Evolutionary conservation across 192 early-diverging fungal species (phyloP).

Genomic region (Coemansia sp.): DNA sequence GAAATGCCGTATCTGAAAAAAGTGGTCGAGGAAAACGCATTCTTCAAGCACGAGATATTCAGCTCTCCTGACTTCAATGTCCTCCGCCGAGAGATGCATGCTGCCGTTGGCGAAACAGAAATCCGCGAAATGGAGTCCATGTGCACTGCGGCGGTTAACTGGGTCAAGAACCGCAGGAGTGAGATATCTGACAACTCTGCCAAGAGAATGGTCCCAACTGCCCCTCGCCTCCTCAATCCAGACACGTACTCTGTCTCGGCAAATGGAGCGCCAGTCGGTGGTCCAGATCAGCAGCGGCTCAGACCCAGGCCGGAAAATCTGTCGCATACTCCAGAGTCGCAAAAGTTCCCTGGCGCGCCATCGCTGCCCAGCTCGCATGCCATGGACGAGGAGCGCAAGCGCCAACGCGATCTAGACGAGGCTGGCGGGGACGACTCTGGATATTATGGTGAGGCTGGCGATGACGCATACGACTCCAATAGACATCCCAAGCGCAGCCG

Average conservation of each 20-base stretch:
- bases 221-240: conserved; percentile 12
- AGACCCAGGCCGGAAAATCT: background rate
- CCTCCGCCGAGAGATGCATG: conserved; percentile 31
- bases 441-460: background rate
- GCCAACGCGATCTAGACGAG: background rate
- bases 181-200: conserved; percentile 15
- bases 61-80: conserved; percentile 23
- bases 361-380: background rate
- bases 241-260: background rate
- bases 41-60: conserved; percentile 38
- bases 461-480: conserved; percentile 1
- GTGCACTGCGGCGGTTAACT: conserved; percentile 12
- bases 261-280: background rate
- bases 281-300: background rate
- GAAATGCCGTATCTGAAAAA: conserved; percentile 31
- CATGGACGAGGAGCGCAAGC: conserved; percentile 17
- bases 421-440: background rate
- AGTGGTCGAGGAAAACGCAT: conserved; percentile 8
- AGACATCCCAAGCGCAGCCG: conserved; percentile 21
- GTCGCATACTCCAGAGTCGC: background rate
- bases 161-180: conserved; percentile 23
- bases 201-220: conserved; percentile 31
- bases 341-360: background rate
- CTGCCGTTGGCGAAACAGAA: conserved; percentile 19
- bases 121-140: conserved; percentile 15